Conservation (phyloP, 164 flowering plant genomes). For the grape (Vitis vinifera) region DNA sequence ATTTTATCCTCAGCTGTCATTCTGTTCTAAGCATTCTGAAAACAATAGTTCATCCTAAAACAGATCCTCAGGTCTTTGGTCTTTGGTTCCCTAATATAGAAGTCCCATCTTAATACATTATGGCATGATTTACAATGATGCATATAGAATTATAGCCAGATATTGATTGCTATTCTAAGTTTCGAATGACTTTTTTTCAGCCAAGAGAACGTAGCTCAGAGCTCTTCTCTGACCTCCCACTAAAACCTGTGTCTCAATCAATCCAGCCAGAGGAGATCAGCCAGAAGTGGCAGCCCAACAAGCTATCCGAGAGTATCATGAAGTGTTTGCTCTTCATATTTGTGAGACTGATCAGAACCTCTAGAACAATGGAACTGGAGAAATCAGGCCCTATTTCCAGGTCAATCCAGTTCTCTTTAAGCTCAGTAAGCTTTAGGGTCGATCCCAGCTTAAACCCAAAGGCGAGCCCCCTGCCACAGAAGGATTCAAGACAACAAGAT, state of each 20-base stretch:
- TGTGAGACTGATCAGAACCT: slow-evolving; percentile 70
- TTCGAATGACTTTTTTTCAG: slow-evolving; percentile 26
- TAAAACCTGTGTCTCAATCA: slow-evolving; percentile 32
- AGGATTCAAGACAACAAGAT: slow-evolving; percentile 76
- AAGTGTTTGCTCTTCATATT: slow-evolving; percentile 80
- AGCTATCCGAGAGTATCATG: slow-evolving; percentile 85
- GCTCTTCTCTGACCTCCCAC: slow-evolving; percentile 27
- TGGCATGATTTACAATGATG: too few relatives aligned
- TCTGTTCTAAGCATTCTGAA: background rate
- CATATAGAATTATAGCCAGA: too few relatives aligned
- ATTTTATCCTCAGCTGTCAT: background rate
- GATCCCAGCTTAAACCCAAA: slow-evolving; percentile 39
- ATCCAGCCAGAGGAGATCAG: slow-evolving; percentile 34
- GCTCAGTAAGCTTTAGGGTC: slow-evolving; percentile 66
- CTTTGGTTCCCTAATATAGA: too few relatives aligned
- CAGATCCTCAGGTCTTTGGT: too few relatives aligned
- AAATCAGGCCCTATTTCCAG: slow-evolving; percentile 53
- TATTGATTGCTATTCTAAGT: background rate
- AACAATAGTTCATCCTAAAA: too few relatives aligned
- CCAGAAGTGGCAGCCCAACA: slow-evolving; percentile 73
- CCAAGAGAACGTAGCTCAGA: slow-evolving; percentile 34
- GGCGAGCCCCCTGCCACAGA: slow-evolving; percentile 39
- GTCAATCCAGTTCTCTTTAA: slow-evolving; percentile 41
- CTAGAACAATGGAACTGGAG: slow-evolving; percentile 75
- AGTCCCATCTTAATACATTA: too few relatives aligned